Base-by-base conservation (phyloP, 2,329 filamentous ascomycete species). In the Trichoderma sp. region DNA sequence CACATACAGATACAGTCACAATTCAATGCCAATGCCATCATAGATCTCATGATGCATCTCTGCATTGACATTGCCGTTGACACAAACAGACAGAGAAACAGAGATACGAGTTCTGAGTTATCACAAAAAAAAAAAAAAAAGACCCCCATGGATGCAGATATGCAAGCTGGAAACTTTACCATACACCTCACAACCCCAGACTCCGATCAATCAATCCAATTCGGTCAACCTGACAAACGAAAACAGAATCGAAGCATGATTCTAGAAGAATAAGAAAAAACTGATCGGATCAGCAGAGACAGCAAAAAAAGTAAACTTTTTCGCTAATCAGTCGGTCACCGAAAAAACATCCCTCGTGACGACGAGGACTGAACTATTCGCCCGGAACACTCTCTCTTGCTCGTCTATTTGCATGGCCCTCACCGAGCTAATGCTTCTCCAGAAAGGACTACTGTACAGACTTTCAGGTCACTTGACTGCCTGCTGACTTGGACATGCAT, bases 401-500 rank as follows among this genome's bases (percentile, higher is more conserved):
- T 28, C 28, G 39, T n/a, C 39, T 17, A 39, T 39, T 36, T 12
- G 34, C 34, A 34, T 13, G 11, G 4, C 34, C 34, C 20, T 53
- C 30, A 55, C 47, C 47, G 63, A 66, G 63, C 62, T 34, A 53
- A 50, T 11, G 47, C n/a, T 20, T 47, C 62, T 65, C 43, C 43
- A 64, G 15, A 64, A 64, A 65, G 36, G 28, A 50, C n/a, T 28
- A 64, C 15, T 43, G 39, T 43, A 8, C 7, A 30, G 26, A 50
- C 39, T 23, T 13, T 47, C 9, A 6, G 47, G 62, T 65, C 62
- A 65, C 43, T 65, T 53, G 62, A 65, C 28, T 28, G 15, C 39
- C 62, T 50, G 39, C 62, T 66, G 63, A 66, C 63, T 66, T 66
- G 50, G 26, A 55, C 63, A 32, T 66, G 43, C 63, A 65, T 53